Base-by-base conservation (phyloP, 768 basidiomycete species). In the Vishniacozyma victoriae region DNA sequence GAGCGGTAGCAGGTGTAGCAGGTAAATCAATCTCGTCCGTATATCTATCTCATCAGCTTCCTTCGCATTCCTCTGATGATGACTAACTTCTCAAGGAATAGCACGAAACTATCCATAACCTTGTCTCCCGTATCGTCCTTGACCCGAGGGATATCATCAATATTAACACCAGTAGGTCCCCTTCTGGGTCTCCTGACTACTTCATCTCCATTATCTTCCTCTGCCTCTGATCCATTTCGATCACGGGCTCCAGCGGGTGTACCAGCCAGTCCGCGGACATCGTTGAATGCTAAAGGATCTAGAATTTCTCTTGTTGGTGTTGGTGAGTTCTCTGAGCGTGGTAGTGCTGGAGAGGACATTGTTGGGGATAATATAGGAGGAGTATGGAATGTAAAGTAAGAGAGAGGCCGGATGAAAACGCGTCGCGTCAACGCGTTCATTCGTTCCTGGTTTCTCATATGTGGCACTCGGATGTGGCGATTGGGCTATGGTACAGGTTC, bases 71-170 rank as follows among this genome's bases (percentile, higher is more conserved):
- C 15, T 14, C 31, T 12, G 13, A 36, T 3, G 15, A 13, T n/a
- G 5, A 48, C 66, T 52, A 69, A 96, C 95, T 83, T 84, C 75
- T 87, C 86, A 44, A 97, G 73, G 74, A 99, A 96, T 1, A 81
- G 80, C 69, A 89, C 86, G 64, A 97, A 96, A 63, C 84, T 83
- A 62, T 92, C 87, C 47, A 85, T 83, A 3, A 97, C 88, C 60
- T 87, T 88, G 75, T 97, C 92, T 44, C 93, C 93, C 16, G 96
- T 93, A 25, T 86, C 83, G 73, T 97, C 95, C 60, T 83, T 84
- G 1, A 97, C 91, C 42, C 87, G 75, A 2, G 91, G 87, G 0
- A 95, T 79, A 60, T 91, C 86, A 12, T 70, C 73, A 20, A 45
- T 49, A 41, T 70, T 57, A n/a, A n/a, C n/a, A n/a, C n/a, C n/a